phyloP scores from a whole-genome alignment of 1,139 yeast species.

The Spathaspora sp. region DNA sequence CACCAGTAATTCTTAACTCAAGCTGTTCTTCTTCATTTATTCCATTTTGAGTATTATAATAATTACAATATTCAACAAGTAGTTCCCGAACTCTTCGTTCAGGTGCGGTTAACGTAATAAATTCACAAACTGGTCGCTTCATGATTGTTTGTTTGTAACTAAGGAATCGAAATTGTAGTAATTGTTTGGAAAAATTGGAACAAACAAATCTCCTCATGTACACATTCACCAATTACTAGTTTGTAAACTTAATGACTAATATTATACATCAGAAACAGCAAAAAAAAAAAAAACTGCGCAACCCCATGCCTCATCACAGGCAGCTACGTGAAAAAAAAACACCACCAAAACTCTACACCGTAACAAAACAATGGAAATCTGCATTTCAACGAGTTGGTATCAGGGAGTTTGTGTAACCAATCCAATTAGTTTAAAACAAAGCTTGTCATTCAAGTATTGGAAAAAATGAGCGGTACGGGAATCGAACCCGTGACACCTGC shows the following conservation, averaged over 20 bases:
- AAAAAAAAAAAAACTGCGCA: conserved; percentile 2
- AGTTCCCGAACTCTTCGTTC: conserved; percentile 50
- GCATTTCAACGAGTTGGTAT: too few relatives aligned
- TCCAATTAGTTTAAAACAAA: neutral
- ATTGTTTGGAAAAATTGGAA: neutral
- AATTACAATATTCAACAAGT: conserved; percentile 43
- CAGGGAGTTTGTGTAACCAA: neutral
- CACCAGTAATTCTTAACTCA: conserved; percentile 87
- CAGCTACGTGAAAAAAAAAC: neutral
- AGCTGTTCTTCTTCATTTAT: conserved; percentile 15
- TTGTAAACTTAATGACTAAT: neutral
- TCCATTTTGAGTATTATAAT: conserved; percentile 26
- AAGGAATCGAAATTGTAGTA: neutral
- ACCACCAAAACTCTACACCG: neutral
- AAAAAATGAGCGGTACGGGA: conserved; percentile 72
- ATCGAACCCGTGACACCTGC: conserved; percentile 82
- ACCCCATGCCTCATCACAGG: too few relatives aligned
- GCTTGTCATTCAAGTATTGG: too few relatives aligned
- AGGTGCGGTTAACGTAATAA: conserved; percentile 41
- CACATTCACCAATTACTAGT: neutral
- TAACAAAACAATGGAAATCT: neutral
- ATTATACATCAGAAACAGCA: neutral
- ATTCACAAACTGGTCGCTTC: conserved; percentile 20
- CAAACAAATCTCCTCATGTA: neutral
- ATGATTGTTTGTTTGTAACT: conserved; percentile 11